Percentiles rank a stretch among this genome's conserved stretches.
Conservation (phyloP, 2,329 filamentous ascomycete species). For the Plenodomus tracheiphilus region DNA sequence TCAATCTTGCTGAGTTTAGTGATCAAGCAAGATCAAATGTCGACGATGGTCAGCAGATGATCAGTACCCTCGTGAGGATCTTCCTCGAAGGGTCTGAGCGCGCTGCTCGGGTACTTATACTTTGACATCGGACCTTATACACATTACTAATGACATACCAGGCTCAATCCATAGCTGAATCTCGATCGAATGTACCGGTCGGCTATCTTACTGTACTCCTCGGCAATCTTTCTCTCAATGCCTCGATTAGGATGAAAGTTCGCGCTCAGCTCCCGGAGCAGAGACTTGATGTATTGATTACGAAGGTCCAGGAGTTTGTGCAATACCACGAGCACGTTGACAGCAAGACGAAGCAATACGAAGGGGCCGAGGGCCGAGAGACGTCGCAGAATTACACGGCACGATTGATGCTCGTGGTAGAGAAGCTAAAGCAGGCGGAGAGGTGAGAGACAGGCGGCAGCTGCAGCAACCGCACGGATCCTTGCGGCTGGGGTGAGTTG, state of each 20-base stretch:
- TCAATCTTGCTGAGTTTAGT: conserved; percentile 84
- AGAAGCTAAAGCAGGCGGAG: conserved; percentile 44
- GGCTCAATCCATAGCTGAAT: conserved; percentile 65
- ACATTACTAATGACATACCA: conserved; percentile 30
- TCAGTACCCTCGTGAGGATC: conserved; percentile 64
- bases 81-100: conserved; percentile 70
- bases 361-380: conserved; percentile 53
- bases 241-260: conserved; percentile 49
- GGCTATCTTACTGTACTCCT: conserved; percentile 85
- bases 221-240: conserved; percentile 73
- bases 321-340: conserved; percentile 64
- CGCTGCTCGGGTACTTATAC: conserved; percentile 66
- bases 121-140: neutral
- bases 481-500: neutral
- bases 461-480: neutral
- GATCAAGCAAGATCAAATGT: conserved; percentile 54
- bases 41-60: conserved; percentile 46
- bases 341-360: conserved; percentile 47
- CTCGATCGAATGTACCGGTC: conserved; percentile 77
- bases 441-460: conserved; percentile 5
- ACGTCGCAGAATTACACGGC: conserved; percentile 56
- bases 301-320: conserved; percentile 65
- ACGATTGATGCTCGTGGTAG: conserved; percentile 58
- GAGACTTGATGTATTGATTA: conserved; percentile 55
- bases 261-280: conserved; percentile 49